phyloP scores from a whole-genome alignment of 202 grass and related monocot genomes.

The Eragrostis tef region DNA sequence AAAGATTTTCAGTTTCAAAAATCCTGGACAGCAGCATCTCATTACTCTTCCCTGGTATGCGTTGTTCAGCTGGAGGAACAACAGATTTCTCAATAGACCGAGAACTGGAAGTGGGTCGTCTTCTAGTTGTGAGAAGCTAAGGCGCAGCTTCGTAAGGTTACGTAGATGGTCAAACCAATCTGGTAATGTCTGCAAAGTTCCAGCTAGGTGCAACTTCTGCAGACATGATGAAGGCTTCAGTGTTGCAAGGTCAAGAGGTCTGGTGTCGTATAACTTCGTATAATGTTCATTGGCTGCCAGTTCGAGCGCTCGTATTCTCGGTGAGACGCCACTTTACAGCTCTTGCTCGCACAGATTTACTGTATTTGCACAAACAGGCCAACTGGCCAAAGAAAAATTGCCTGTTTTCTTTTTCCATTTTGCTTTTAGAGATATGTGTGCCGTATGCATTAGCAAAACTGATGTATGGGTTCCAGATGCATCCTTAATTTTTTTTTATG shows the following conservation, averaged over 20 bases:
- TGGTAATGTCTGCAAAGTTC: constrained; percentile 47
- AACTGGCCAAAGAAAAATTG: constrained; percentile 11
- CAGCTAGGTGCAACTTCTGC: constrained; percentile 56
- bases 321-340: neutral
- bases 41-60: constrained; percentile 50
- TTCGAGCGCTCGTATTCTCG: too few relatives aligned
- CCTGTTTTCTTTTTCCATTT: constrained; percentile 5
- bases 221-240: constrained; percentile 52
- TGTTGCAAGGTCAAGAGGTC: constrained; percentile 36
- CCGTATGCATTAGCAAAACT: neutral
- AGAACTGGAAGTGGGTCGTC: constrained; percentile 54
- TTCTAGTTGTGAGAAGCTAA: constrained; percentile 49
- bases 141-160: constrained; percentile 56
- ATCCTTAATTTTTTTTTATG: neutral
- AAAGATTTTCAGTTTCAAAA: constrained; percentile 51
- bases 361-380: neutral
- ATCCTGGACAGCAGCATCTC: constrained; percentile 38
- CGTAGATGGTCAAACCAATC: constrained; percentile 51
- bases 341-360: neutral
- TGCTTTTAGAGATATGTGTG: neutral
- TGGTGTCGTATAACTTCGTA: constrained; percentile 37
- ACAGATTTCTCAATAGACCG: constrained; percentile 44
- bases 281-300: too few relatives aligned
- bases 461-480: neutral
- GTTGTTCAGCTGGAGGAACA: constrained; percentile 59